phyloP scores from a whole-genome alignment of 805 yeast genomes.

The Schizosaccharomyces cryophilus region DNA sequence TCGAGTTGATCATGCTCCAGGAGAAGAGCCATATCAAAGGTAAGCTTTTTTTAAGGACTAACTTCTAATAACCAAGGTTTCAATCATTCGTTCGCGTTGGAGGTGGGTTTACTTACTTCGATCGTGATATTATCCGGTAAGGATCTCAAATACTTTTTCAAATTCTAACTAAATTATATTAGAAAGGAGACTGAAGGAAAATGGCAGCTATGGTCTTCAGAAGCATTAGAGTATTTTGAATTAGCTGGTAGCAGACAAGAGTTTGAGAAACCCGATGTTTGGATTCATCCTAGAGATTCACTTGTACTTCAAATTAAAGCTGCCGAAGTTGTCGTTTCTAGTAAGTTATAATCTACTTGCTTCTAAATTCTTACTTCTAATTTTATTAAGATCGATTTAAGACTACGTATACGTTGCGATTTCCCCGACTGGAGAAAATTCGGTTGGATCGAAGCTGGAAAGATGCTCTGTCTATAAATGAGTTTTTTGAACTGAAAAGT shows the following conservation, averaged over 20 bases:
- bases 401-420: slow-evolving; percentile 45
- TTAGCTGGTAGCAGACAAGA: slow-evolving; percentile 6
- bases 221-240: slow-evolving; percentile 19
- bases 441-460: slow-evolving; percentile 41
- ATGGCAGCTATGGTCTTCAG: slow-evolving; percentile 27
- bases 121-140: slow-evolving; percentile 26
- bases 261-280: slow-evolving; percentile 31
- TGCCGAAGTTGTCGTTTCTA: slow-evolving; percentile 30
- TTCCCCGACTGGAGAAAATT: slow-evolving; percentile 45
- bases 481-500: slow-evolving; percentile 7
- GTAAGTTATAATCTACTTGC: not conserved
- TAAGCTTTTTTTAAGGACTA: not conserved
- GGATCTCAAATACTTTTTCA: too few relatives aligned
- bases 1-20: slow-evolving; percentile 18
- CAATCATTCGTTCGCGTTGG: slow-evolving; percentile 57
- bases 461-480: slow-evolving; percentile 6
- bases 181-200: slow-evolving; percentile 30
- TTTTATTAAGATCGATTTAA: slow-evolving; percentile 26
- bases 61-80: slow-evolving; percentile 15
- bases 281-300: slow-evolving; percentile 62
- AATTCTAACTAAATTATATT: not conserved
- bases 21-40: slow-evolving; percentile 4
- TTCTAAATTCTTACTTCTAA: not conserved
- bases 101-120: slow-evolving; percentile 51
- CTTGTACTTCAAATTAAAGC: slow-evolving; percentile 68